phyloP scores from a whole-genome alignment of 768 basidiomycete genomes.

The Trichaptum fuscoviolaceum region DNA sequence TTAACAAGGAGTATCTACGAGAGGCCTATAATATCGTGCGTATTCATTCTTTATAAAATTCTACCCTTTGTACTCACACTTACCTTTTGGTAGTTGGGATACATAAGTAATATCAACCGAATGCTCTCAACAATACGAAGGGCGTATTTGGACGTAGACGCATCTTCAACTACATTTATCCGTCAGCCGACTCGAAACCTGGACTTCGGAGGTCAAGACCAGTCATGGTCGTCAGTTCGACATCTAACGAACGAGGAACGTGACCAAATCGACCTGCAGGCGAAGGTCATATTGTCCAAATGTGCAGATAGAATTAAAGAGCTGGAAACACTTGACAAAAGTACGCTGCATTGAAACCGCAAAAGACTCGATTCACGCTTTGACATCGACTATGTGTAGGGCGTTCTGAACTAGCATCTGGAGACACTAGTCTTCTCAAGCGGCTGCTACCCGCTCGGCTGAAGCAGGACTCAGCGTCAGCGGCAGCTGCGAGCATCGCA shows the following conservation, averaged over 20 bases:
- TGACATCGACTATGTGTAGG: conserved; percentile 34
- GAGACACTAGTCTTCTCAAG: conserved; percentile 57
- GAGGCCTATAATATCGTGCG: conserved; percentile 72
- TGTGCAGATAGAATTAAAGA: conserved; percentile 85
- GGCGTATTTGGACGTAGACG: conserved; percentile 81
- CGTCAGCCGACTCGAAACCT: conserved; percentile 49
- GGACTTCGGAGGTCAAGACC: conserved; percentile 43
- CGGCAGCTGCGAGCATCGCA: conserved; percentile 69
- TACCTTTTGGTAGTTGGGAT: conserved; percentile 48
- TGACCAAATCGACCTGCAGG: conserved; percentile 93
- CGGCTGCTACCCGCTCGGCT: conserved; percentile 71
- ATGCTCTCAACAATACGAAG: conserved; percentile 76
- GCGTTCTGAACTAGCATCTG: conserved; percentile 60
- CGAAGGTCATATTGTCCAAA: conserved; percentile 75
- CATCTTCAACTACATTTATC: conserved; percentile 44
- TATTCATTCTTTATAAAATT: conserved; percentile 25
- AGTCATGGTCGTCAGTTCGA: conserved; percentile 59
- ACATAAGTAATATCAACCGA: conserved; percentile 61
- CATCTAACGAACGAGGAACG: conserved; percentile 85
- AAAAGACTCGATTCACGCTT: conserved; percentile 9
- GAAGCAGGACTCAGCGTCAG: conserved; percentile 46
- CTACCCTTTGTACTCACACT: conserved; percentile 5
- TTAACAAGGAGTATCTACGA: conserved; percentile 62
- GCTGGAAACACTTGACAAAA: conserved; percentile 85
- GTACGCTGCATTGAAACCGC: conserved; percentile 40